Percentiles rank a stretch among this genome's conserved stretches.
Evolutionary conservation across 768 basidiomycete species (phyloP).

Genomic region (Agrocybe praecox): DNA sequence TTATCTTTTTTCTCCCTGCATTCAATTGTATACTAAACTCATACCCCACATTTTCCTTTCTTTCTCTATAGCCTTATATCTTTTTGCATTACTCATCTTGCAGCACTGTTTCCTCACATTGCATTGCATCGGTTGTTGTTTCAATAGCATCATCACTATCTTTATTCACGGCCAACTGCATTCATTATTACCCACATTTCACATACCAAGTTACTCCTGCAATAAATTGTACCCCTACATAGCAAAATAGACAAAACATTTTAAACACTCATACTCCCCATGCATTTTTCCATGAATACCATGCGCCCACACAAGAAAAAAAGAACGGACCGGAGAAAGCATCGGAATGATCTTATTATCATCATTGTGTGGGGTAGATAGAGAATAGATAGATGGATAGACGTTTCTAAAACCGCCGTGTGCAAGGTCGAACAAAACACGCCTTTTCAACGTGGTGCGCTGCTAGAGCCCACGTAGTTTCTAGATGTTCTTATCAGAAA

Average conservation of each 20-base stretch:
- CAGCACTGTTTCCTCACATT: too few relatives aligned
- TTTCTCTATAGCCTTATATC: conserved; percentile 14
- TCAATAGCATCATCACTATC: conserved; percentile 11
- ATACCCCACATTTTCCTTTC: conserved; percentile 17
- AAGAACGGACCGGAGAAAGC: not conserved
- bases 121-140: conserved; percentile 17
- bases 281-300: not conserved
- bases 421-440: not conserved
- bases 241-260: not conserved
- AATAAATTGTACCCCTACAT: conserved; percentile 12
- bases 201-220: conserved; percentile 11
- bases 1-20: conserved; percentile 5
- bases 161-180: conserved; percentile 11
- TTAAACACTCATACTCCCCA: too few relatives aligned
- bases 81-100: conserved; percentile 24
- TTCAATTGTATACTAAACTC: conserved; percentile 16
- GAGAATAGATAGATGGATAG: not conserved
- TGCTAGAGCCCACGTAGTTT: not conserved
- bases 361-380: not conserved
- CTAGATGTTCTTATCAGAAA: not conserved
- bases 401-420: not conserved
- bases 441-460: not conserved
- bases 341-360: too few relatives aligned
- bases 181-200: conserved; percentile 8
- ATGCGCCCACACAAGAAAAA: not conserved